Base-by-base conservation (phyloP, 352 stramenopile species). In the Pythium sukuiense region DNA sequence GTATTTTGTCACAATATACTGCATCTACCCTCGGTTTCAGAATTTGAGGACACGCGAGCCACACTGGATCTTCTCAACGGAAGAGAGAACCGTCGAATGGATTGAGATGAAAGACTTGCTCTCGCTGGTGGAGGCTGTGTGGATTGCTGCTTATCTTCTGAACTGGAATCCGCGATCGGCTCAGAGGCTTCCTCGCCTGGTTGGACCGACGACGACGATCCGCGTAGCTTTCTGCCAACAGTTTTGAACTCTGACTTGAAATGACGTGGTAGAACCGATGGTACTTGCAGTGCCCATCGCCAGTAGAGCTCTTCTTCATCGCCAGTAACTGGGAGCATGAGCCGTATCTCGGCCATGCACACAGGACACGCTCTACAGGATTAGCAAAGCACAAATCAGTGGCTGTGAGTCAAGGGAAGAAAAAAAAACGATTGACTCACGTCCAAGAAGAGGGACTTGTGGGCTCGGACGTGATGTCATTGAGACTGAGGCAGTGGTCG, bases 241-340 rank as follows among this genome's bases (percentile, higher is more conserved):
- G 77, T 55, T 52, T 82, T 87, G 57, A 92, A 92, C 8, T 83
- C 64, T 6, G 66, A 45, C 33, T 77, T 80, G 56, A 90, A 90
- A 3, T 76, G 46, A 0, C 45, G 20, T 2, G 83, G 73, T 3
- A 92, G 67, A 9, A 37, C 53, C 29, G 81, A 80, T 39, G 79
- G 75, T 16, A 83, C 70, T 32, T 92, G 74, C 2, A 79, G 49
- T 13, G 78, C 77, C 83, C 80, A 89, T 46, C 72, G 68, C 81
- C 83, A 92, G 63, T 89, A 92, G 30, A 79, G 60, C 3, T 87
- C 67, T 41, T 87, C 80, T 54, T 89, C 83, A 11, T 81, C 70
- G 1, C 78, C 81, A 11, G 74, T 77, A 46, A 82, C 63, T 13
- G 77, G 71, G 16, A 92, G 63, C 55, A 92, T 85, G n/a, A 89